Evolutionary conservation across 208 protist species (phyloP), one percentile per base, ranked within the genome.

Genomic region (Leishmania major): DNA sequence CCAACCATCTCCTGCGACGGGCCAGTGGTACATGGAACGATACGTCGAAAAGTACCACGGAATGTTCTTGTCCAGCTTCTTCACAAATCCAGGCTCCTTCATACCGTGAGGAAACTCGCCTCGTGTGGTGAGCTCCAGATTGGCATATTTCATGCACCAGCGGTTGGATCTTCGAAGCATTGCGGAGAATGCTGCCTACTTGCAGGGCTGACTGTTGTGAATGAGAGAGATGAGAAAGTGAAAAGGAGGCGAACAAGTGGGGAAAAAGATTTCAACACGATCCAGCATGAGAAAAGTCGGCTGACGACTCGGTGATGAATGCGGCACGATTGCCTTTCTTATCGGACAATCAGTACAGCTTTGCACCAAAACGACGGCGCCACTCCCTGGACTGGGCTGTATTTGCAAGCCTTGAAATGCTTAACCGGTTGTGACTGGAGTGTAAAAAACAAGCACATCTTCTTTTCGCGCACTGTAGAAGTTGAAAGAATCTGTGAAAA

Each of bases 21-120:
- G 94, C 94, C 94, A 97, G 81, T 96, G 93, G 74, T 97, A 96
- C 93, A 97, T 97, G 17, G 94, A 95, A 47, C 94, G 90, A 75
- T 97, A 97, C 4, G 93, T 95, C 3, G 94, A 95, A 82, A 97
- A 97, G 81, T 94, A 97, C 94, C 94, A 97, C n/a, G 94, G 94
- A 51, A 97, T 95, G 85, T 97, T 97, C 78, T 96, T 91, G 73
- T 97, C 94, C 15, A 97, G 80, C 73, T 97, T 97, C 71, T 94
- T 96, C 25, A 97, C 90, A 74, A 96, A 97, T 1, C 88, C 93
- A 62, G 94, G 93, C 75, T 96, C 92, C 67, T 97, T 96, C 92
- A 97, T 95, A n/a, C 94, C 94, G 80, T 97, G 94, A 19, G 94
- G 94, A 86, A 97, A 97, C 78, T 97, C 94, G 62, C 94, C 94